These are phyloP conservation scores for Amauroascus niger DNA, from an alignment of 2,329 filamentous ascomycete genomes.

Conservation along the genomic window DNA sequence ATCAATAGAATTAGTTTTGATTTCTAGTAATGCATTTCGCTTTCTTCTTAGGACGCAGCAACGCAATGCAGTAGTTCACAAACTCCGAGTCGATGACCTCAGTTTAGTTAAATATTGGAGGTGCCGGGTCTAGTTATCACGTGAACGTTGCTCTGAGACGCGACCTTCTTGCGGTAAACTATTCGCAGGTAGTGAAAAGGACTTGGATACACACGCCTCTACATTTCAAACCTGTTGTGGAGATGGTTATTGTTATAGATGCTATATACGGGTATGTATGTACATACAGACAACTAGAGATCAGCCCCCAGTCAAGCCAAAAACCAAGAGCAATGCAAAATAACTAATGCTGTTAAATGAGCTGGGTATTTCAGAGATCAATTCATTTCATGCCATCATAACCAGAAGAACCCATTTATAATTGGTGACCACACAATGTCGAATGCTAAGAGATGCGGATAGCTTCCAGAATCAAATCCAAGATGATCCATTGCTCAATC, in stretches of 20 bases:
- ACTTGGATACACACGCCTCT: background rate
- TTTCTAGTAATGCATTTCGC: background rate
- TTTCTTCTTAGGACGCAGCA: too few relatives aligned
- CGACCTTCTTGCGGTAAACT: too few relatives aligned
- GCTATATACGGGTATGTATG: too few relatives aligned
- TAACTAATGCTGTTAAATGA: background rate
- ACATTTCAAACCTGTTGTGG: background rate
- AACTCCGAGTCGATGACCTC: background rate
- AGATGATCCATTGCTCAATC: background rate
- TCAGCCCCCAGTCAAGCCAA: too few relatives aligned
- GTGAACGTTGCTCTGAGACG: too few relatives aligned
- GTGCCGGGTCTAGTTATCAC: too few relatives aligned
- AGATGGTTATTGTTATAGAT: background rate
- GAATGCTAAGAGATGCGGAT: background rate
- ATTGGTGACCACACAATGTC: too few relatives aligned
- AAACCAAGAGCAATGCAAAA: background rate
- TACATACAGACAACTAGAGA: too few relatives aligned
- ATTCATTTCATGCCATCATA: slow-evolving; percentile 4
- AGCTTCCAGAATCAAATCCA: background rate
- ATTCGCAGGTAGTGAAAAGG: background rate
- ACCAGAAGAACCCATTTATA: background rate
- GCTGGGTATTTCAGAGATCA: background rate
- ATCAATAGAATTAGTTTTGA: background rate
- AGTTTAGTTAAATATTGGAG: too few relatives aligned
- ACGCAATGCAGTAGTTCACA: background rate